Evolutionary conservation across 345 rosid genomes (phyloP), one percentile per base, ranked within the genome.

Genomic region (Brassica juncea): DNA sequence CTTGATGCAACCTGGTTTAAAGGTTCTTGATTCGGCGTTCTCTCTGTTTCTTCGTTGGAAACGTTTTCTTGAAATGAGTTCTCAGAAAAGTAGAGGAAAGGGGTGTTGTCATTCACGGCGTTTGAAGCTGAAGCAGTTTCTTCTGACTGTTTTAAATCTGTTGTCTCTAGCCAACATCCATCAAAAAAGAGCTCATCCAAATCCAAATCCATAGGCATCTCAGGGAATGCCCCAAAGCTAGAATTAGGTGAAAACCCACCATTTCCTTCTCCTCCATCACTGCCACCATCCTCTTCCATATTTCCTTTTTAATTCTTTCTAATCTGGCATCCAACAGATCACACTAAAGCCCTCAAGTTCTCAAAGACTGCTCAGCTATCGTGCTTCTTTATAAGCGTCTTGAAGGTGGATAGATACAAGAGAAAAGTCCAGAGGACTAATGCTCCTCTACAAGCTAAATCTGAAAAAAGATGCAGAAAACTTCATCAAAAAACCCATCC

Each of bases 151-250:
- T 80, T 68, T 55, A 83, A 65, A 81, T 87, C 90, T 4, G 86
- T 79, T 66, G 92, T 80, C 89, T 91, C 90, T 34, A 92, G 54
- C 92, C 94, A 91, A 84, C 97, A 89, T 32, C 98, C 92, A 75
- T 89, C 95, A 65, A 80, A 81, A 85, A 92, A 86, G 74, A 92
- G 90, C 77, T 94, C 89, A 78, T 94, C 93, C 93, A 94, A 88
- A 84, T 92, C 94, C 84, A 94, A 85, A 85, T 94, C 97, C 93
- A 91, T 85, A 82, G 90, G 82, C 52, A 87, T 62, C 28, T 82
- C 90, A 8, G 83, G 73, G 73, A 87, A 82, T 79, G 71, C 82
- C 73, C 84, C 87, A 75, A 80, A 73, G 44, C 81, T 42, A 76
- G 91, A 84, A 77, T 68, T 76, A 9, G 91, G 90, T 1, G 86